Base-by-base conservation (phyloP, 2,329 filamentous ascomycete genomes). In the Aspergillus phoenicis region DNA sequence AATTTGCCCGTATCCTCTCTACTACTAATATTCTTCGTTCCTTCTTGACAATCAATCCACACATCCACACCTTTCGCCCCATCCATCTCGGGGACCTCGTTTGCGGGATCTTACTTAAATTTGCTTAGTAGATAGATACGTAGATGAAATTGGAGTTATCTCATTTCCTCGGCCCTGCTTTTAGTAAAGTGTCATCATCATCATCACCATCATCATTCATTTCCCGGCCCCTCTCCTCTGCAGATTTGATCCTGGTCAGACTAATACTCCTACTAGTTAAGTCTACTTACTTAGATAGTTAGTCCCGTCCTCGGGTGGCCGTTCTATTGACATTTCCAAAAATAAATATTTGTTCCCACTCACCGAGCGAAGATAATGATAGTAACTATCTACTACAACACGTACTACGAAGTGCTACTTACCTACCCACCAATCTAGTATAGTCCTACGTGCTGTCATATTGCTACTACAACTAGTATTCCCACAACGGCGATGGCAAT, bases 11-110 rank as follows among this genome's bases (percentile, higher is more conserved):
- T 11, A 17, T 17, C 20, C 6, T 36, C 17, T 15, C 6, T 36
- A 33, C 20, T 20, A 20, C 20, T 10, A 3, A 24, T 24, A 6
- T 20, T 41, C 33, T 15, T 33, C 20, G 4, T 17, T 24, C 13
- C 5, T 36, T 22, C n/a, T 20, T 36, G 33, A 30, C n/a, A 38
- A 24, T 26, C 11, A 20, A 13, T 55, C 20, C 39, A 17, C 10
- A 39, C 39, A 26, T 39, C 39, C 39, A 26, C 26, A 36, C 24
- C 47, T n/a, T 28, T 26, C 28, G 13, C 28, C 36, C 52, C 36
- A 22, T 28, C 20, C 38, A 58, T 62, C 64, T 63, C 58, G 55
- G 52, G 24, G 43, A 51, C 33, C 62, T 38, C 64, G 66, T 60
- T 61, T 59, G 60, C 58, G 26, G 38, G 53, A 33, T 56, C 28